Conservation (phyloP, 257 asterid genomes). For the Przewalskia tangutica region DNA sequence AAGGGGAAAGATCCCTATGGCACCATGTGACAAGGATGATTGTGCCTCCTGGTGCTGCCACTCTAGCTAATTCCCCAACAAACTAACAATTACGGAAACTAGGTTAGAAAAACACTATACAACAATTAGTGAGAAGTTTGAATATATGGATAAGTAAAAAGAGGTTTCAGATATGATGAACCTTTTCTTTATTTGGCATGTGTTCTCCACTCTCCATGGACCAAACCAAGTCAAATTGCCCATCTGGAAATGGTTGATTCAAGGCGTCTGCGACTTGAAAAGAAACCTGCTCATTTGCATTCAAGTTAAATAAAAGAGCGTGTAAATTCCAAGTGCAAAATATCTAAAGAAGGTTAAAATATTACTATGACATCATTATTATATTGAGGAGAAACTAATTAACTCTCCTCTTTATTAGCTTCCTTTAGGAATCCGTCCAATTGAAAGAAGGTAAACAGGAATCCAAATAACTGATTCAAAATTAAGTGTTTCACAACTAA, state of each 20-base stretch:
- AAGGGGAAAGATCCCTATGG: conserved; percentile 79
- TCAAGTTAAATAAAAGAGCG: neutral
- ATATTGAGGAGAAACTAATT: neutral
- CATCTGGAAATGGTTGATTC: conserved; percentile 89
- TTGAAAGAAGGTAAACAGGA: neutral
- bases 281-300: conserved; percentile 41
- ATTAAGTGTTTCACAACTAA: neutral
- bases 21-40: conserved; percentile 95
- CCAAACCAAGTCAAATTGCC: conserved; percentile 83
- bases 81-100: conserved; percentile 29
- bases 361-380: neutral
- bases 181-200: conserved; percentile 96
- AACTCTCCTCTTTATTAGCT: neutral
- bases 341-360: neutral
- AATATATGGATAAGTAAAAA: neutral
- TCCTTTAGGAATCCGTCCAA: neutral
- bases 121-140: neutral
- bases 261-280: conserved; percentile 95
- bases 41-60: conserved; percentile 91
- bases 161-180: conserved; percentile 6
- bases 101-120: neutral
- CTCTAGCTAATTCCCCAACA: conserved; percentile 81
- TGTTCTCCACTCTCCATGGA: conserved; percentile 99
- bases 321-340: neutral
- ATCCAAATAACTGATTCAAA: neutral